Evolutionary conservation across 805 yeast genomes (phyloP).

Genomic region (Yarrowia divulgata): DNA sequence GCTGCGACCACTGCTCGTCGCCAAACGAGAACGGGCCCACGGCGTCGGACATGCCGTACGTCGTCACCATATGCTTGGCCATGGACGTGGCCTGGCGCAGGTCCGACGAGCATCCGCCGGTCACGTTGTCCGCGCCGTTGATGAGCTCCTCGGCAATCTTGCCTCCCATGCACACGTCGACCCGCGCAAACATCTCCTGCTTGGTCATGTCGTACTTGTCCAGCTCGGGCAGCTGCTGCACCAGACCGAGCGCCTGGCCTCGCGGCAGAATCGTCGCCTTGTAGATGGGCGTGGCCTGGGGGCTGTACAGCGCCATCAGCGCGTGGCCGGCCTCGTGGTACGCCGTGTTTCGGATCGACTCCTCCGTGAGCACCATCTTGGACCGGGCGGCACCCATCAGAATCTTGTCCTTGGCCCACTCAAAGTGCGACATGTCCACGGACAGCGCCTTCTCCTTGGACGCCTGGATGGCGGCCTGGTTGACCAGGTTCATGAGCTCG

Average conservation of each 20-base stretch:
- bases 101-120: constrained; percentile 95
- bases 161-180: constrained; percentile 99
- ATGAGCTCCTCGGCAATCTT: constrained; percentile 93
- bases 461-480: constrained; percentile 98
- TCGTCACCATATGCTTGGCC: constrained; percentile 96
- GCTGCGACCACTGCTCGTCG: constrained; percentile 91
- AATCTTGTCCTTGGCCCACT: constrained; percentile 99
- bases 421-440: constrained; percentile 90
- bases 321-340: constrained; percentile 99
- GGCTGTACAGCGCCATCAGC: constrained; percentile 92
- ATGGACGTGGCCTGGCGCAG: constrained; percentile 86
- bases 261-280: constrained; percentile 97
- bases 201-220: constrained; percentile 94
- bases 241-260: constrained; percentile 95
- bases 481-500: constrained; percentile 90
- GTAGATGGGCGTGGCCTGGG: constrained; percentile 93
- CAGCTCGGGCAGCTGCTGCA: constrained; percentile 98
- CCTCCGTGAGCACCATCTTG: constrained; percentile 97
- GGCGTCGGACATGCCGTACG: constrained; percentile 93
- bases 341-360: constrained; percentile 90
- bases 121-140: constrained; percentile 90
- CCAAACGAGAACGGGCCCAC: constrained; percentile 92
- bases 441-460: constrained; percentile 89
- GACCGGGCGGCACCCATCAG: constrained; percentile 97
- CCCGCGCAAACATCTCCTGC: constrained; percentile 84